Evolutionary conservation across 129 eudicot species (phyloP).

Genomic region (Chrysanthemum seticuspe): DNA sequence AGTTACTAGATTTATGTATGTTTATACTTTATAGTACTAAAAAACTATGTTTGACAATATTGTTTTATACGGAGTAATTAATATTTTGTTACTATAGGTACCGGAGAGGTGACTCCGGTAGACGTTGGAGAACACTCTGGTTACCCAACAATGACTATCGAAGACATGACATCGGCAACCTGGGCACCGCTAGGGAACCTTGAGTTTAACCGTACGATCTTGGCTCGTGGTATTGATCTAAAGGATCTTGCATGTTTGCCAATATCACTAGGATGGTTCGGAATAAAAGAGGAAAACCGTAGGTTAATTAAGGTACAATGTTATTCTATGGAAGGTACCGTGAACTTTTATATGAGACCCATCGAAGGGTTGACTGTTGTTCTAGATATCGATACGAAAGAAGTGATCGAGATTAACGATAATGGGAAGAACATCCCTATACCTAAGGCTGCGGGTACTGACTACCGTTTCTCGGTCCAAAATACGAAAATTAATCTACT

Average conservation of each 20-base stretch:
- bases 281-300: constrained; percentile 65
- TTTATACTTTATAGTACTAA: too few relatives aligned
- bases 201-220: constrained; percentile 73
- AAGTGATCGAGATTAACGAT: constrained; percentile 67
- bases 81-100: too few relatives aligned
- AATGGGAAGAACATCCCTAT: constrained; percentile 69
- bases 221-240: constrained; percentile 75
- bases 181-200: constrained; percentile 60
- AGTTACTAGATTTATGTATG: too few relatives aligned
- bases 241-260: constrained; percentile 84
- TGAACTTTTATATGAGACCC: constrained; percentile 93
- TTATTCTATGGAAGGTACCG: constrained; percentile 66
- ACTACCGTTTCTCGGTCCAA: constrained; percentile 71
- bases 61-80: too few relatives aligned
- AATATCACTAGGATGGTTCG: constrained; percentile 85
- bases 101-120: constrained; percentile 38
- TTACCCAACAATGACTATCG: constrained; percentile 87
- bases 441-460: constrained; percentile 81
- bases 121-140: constrained; percentile 52
- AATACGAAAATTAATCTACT: constrained; percentile 40
- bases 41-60: too few relatives aligned
- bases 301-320: constrained; percentile 83
- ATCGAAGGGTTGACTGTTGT: constrained; percentile 86
- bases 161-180: constrained; percentile 68
- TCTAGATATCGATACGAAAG: constrained; percentile 71